Evolutionary conservation across 2,329 filamentous ascomycete genomes (phyloP).

Genomic region (Coniochaeta sp.): DNA sequence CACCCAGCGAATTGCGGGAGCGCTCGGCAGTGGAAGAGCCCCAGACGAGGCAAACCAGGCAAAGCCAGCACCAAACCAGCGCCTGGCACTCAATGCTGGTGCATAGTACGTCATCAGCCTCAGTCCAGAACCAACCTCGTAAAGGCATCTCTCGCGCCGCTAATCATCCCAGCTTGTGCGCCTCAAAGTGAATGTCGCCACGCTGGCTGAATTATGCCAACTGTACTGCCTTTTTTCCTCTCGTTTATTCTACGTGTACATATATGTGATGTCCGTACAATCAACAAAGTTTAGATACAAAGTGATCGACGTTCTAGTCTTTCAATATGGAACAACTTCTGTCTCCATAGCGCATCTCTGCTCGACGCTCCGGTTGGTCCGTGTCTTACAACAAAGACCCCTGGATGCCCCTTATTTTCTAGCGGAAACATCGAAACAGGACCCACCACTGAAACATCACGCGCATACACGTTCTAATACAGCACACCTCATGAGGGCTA

Average conservation of each 20-base stretch:
- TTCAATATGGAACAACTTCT: neutral
- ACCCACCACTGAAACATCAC: neutral
- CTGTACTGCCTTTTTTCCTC: neutral
- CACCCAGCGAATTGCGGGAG: neutral
- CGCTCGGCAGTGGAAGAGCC: neutral
- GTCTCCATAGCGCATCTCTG: neutral
- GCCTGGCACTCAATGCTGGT: no score
- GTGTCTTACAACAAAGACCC: neutral
- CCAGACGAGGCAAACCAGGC: neutral
- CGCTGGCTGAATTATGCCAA: neutral
- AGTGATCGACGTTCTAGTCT: neutral
- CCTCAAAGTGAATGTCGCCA: neutral
- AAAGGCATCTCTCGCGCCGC: neutral
- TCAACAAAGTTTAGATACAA: neutral
- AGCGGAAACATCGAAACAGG: neutral
- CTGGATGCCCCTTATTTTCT: neutral
- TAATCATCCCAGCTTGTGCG: neutral
- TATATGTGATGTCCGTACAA: neutral
- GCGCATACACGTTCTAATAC: neutral
- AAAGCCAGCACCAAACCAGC: neutral
- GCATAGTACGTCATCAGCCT: slow-evolving; percentile 1
- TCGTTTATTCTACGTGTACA: no score
- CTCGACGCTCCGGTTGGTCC: neutral
- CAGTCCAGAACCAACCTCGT: neutral
- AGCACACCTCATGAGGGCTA: neutral